Base-by-base conservation (phyloP, 2,329 filamentous ascomycete species). In the Basipetospora chlamydospora region DNA sequence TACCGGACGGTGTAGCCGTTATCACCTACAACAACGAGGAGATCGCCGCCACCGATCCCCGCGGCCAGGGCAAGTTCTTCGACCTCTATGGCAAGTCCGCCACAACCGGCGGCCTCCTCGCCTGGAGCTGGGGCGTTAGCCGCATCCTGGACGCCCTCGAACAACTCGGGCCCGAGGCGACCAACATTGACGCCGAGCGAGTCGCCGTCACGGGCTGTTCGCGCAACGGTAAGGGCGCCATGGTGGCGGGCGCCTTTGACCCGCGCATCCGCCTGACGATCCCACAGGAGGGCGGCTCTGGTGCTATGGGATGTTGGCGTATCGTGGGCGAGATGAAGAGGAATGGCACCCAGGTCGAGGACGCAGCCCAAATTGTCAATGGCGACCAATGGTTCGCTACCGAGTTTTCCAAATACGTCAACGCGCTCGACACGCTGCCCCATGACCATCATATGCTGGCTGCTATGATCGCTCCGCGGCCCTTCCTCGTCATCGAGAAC, bases 351-450 rank as follows among this genome's bases (percentile, higher is more conserved):
- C 72, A 71, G 50, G 71, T 76, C 47, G 72, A 78, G 55, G 75
- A 70, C 0, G 66, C 70, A 1, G 49, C 56, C 20, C 57, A 77
- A 55, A 76, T 77, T 44, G 58, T 76, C 4, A 57, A 54, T 23
- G 73, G 77, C 57, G 75, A 77, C 46, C 68, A 73, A 15, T 78
- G 73, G 73, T 75, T 77, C 61, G 70, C 67, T 37, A 56, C 57
- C 22, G 55, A 57, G 33, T 70, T 77, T 50, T 61, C 76, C 51
- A 41, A 52, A 5, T 72, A 69, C 52, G 60, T 60, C 34, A 58
- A 55, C 41, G 56, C 59, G 42, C 61, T 64, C 15, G 56, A 47
- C 35, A 57, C 51, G 15, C 56, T 73, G 26, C 68, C 70, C 38
- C 63, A 64, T 43, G 70, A 74, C 49, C 70, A 75, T 53, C 70